Evolutionary conservation across 768 basidiomycete genomes (phyloP).

Genomic region (Xerocomellus amylosporus): DNA sequence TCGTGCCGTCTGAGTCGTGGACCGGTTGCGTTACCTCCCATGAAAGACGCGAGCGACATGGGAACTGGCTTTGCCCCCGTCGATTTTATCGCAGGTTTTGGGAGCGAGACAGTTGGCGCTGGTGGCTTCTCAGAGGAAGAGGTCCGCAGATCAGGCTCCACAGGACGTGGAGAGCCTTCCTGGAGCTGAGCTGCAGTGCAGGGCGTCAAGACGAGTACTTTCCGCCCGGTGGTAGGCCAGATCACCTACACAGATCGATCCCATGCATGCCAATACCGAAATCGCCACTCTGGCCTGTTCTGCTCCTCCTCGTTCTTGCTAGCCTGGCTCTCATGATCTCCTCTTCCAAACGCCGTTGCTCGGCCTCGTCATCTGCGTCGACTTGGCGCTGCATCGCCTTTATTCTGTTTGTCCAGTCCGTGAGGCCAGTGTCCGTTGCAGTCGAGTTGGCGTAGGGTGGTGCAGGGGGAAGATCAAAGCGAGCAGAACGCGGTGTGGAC

Average conservation of each 20-base stretch:
- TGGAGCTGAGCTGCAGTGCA: slow-evolving; percentile 21
- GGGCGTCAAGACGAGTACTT: neutral
- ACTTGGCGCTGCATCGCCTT: slow-evolving; percentile 78
- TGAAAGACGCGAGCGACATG: slow-evolving; percentile 77
- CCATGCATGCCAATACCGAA: slow-evolving; percentile 39
- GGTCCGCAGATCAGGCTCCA: slow-evolving; percentile 8
- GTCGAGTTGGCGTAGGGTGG: slow-evolving; percentile 19
- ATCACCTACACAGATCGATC: slow-evolving; percentile 33
- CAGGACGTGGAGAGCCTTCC: slow-evolving; percentile 13
- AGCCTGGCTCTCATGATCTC: slow-evolving; percentile 50
- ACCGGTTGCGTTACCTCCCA: slow-evolving; percentile 74
- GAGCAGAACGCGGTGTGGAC: slow-evolving; percentile 28
- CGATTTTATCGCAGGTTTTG: slow-evolving; percentile 16
- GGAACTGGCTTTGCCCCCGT: slow-evolving; percentile 37
- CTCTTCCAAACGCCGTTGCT: slow-evolving; percentile 62
- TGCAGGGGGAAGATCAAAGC: slow-evolving; percentile 40
- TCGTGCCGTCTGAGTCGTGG: slow-evolving; percentile 71
- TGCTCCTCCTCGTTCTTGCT: slow-evolving; percentile 42
- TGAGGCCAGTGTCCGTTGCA: slow-evolving; percentile 58
- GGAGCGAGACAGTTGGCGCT: neutral
- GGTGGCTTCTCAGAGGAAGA: slow-evolving; percentile 7
- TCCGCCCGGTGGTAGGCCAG: neutral
- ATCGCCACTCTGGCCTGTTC: slow-evolving; percentile 34
- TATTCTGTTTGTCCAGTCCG: slow-evolving; percentile 81
- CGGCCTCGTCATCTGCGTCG: slow-evolving; percentile 76